Base-by-base conservation (phyloP, 805 yeast species). In the Candida methanosorbosa region DNA sequence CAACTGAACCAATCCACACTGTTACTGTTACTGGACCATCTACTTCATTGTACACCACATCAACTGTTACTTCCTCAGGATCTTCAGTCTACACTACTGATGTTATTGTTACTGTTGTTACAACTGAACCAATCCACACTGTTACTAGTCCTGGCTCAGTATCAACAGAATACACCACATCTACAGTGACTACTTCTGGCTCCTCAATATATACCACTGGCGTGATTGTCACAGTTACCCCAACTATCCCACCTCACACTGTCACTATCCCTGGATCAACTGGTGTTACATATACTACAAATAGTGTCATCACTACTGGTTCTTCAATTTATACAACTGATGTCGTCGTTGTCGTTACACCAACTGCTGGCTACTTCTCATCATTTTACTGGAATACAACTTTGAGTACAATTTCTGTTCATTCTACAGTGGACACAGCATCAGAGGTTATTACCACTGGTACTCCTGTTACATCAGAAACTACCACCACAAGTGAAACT, bases 361-460 rank as follows among this genome's bases (percentile, higher is more conserved):
- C n/a, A n/a, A n/a, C n/a, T n/a, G n/a, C n/a, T n/a, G n/a, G 95
- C 83, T 49, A 84, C 90, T n/a, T 85, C 85, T 49, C 76, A 82
- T 42, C 70, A 75, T 41, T 82, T 95, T 52, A 72, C 78, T 12
- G 90, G 95, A 0, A 66, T 64, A 17, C 81, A 78, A 14, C 80
- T 80, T 40, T 62, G 90, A 13, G 52, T 16, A 13, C 7, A 7
- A 26, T 16, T 14, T 7, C 12, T 14, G 12, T 16, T 14, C 9
- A 26, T 26, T 14, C 29, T 26, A 11, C 7, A 8, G 29, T 7
- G 7, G 29, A 26, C 7, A 26, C 18, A 14, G 29, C 7, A 8
- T 8, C 7, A 8, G 29, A 14, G 12, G 18, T 16, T 11, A 7
- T 13, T 26, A 26, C 11, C 12, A 8, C 11, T 26, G 29, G 7